These are phyloP conservation scores for Alternaria brassicae DNA, from an alignment of 2,329 filamentous ascomycete genomes.

Conservation along the genomic window DNA sequence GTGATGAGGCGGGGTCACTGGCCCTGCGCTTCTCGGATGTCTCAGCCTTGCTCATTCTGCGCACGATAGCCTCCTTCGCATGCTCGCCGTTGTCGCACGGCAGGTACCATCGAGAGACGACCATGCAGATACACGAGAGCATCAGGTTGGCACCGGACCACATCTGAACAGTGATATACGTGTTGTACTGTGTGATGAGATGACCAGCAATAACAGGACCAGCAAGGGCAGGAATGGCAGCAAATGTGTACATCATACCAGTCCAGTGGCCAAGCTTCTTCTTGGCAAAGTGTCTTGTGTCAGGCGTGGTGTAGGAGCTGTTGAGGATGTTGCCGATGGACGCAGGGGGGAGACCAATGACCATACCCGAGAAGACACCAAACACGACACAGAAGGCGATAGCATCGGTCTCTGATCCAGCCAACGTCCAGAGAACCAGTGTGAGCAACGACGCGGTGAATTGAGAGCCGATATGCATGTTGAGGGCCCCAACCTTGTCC, in stretches of 20 bases:
- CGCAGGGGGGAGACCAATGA: conserved; percentile 60
- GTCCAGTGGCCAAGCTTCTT: conserved; percentile 59
- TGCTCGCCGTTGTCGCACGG: conserved; percentile 39
- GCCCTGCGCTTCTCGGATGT: conserved; percentile 20
- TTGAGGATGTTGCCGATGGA: conserved; percentile 57
- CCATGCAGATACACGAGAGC: conserved; percentile 53
- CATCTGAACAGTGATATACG: conserved; percentile 56
- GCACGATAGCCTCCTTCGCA: conserved; percentile 25
- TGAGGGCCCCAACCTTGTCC: conserved; percentile 55
- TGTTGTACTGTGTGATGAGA: conserved; percentile 52
- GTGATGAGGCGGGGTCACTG: conserved; percentile 16
- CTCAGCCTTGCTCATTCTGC: conserved; percentile 14
- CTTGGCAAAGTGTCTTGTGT: conserved; percentile 37
- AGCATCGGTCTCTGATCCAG: conserved; percentile 48
- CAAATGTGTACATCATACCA: conserved; percentile 60
- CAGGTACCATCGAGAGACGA: conserved; percentile 40
- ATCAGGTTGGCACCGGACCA: conserved; percentile 56
- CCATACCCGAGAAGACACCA: conserved; percentile 57
- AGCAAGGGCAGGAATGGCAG: conserved; percentile 54
- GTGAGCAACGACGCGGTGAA: conserved; percentile 53
- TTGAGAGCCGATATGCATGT: conserved; percentile 55
- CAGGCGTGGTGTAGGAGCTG: conserved; percentile 42
- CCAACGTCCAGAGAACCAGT: conserved; percentile 54
- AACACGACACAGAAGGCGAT: conserved; percentile 59
- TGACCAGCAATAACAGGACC: conserved; percentile 59